These are phyloP conservation scores for Desmodesmus armatus DNA, from an alignment of 139 green algal genomes.

Conservation along the genomic window DNA sequence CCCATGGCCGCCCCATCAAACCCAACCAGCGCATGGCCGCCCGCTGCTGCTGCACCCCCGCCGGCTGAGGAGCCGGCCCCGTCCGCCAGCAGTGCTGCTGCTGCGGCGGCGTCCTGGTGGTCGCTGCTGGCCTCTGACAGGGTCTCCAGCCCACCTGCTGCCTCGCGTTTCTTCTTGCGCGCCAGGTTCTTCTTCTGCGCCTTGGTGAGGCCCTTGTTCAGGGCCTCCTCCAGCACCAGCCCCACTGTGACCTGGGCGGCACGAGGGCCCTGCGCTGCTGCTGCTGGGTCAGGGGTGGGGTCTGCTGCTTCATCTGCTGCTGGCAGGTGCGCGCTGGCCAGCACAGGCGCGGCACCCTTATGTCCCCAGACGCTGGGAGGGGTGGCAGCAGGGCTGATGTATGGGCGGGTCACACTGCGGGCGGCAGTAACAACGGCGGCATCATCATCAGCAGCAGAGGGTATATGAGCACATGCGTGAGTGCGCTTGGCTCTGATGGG, in stretches of 20 bases:
- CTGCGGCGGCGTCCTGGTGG: slow-evolving; percentile 22
- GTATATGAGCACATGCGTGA: not conserved
- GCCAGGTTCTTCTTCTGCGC: slow-evolving; percentile 47
- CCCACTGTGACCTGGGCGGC: slow-evolving; percentile 20
- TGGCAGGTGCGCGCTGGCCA: no score
- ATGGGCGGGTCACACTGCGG: not conserved
- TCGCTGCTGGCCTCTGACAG: no score
- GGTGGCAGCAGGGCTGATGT: not conserved
- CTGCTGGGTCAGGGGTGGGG: not conserved
- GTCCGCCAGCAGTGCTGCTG: not conserved
- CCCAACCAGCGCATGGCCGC: not conserved
- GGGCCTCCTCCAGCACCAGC: slow-evolving; percentile 31
- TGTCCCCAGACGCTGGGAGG: not conserved
- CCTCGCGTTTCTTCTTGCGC: slow-evolving; percentile 33
- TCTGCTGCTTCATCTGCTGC: not conserved
- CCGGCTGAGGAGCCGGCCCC: not conserved
- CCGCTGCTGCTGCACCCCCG: not conserved
- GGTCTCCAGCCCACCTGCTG: not conserved
- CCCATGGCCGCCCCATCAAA: not conserved
- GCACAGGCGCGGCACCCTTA: not conserved
- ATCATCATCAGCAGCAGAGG: not conserved
- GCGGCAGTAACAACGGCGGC: not conserved
- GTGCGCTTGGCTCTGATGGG: no score
- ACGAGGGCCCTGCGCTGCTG: no score
- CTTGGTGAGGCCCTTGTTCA: slow-evolving; percentile 40